phyloP scores from a whole-genome alignment of 768 basidiomycete genomes.

The Suillus subluteus region DNA sequence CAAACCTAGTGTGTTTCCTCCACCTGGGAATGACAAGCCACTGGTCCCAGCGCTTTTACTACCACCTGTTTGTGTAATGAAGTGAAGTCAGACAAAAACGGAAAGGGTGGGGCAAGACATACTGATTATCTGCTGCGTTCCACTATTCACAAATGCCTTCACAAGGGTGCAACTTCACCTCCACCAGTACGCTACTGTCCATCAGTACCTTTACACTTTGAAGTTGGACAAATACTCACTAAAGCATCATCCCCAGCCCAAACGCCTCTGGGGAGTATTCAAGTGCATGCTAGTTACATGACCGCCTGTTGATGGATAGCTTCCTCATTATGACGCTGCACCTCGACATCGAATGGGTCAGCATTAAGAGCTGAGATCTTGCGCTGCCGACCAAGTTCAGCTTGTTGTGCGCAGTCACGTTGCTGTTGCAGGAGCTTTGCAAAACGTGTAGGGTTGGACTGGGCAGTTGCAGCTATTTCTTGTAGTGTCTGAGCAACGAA shows the following conservation, averaged over 20 bases:
- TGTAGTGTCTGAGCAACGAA: conserved; percentile 65
- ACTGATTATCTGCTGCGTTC: conserved; percentile 98
- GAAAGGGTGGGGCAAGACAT: conserved; percentile 30
- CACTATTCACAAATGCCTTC: conserved; percentile 98
- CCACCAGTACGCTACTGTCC: conserved; percentile 72
- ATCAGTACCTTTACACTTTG: conserved; percentile 9
- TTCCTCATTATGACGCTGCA: conserved; percentile 92
- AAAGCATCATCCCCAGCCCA: conserved; percentile 95
- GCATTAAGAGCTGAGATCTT: conserved; percentile 75
- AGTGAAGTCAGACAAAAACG: conserved; percentile 6
- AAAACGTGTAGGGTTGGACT: conserved; percentile 71
- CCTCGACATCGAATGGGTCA: conserved; percentile 90
- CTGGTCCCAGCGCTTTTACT: conserved; percentile 15
- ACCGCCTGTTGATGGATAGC: conserved; percentile 88
- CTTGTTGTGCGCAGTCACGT: conserved; percentile 53
- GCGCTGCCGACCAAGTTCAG: conserved; percentile 59
- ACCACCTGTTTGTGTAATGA: no score
- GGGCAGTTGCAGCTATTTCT: conserved; percentile 76
- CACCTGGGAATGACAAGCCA: conserved; percentile 47
- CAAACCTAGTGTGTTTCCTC: conserved; percentile 62
- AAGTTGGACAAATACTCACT: conserved; percentile 55
- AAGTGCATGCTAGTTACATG: conserved; percentile 89
- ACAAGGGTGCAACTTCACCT: conserved; percentile 88
- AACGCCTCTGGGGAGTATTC: conserved; percentile 94
- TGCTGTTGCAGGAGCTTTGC: conserved; percentile 70